Evolutionary conservation across 148 eudicot genomes (phyloP), one percentile per base, ranked within the genome.

Genomic region (Chenopodium formosanum): DNA sequence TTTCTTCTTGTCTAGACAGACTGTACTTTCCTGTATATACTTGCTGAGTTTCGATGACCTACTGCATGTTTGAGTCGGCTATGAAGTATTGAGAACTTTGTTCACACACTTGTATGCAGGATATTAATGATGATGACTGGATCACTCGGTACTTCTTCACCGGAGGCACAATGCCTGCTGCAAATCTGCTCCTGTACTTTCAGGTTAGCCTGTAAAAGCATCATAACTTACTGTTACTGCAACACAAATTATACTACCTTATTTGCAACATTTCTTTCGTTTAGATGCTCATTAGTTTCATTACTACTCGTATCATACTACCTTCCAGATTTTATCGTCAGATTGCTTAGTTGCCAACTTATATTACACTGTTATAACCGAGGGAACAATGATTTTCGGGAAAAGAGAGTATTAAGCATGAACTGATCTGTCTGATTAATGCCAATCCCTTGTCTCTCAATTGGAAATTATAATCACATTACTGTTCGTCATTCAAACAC

Each of bases 161-260:
- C 9, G 98, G 98, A 70, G 99, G 99, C 72, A 96, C 98, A 68
- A 94, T 96, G 98, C 94, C 99, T 56, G 88, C 99, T 20, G 97
- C 99, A 81, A 90, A 94, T 86, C 82, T 97, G 46, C 99, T 97
- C 52, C 90, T 97, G 16, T 97, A 94, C 78, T 97, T 94, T 85
- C 99, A 97, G 95, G 99, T 96, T 32, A 77, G 84, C 80, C 71
- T 76, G 64, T 19, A 47, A 22, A 22, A 64, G 62, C 22, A 25
- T 25, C 34, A 79, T 56, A 70, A 37, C 40, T 6, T 16, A 40
- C 37, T 3, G 37, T 40, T 40, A 62, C 19, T 68, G 46, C 79
- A 46, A n/a, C 78, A 63, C 23, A 13, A 25, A 32, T 4, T 77
- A 12, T 76, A 25, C 25, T 25, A 25, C 25, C 20, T 22, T n/a